phyloP scores from a whole-genome alignment of 2,329 filamentous ascomycete species.

The Karstenula rhodostoma region DNA sequence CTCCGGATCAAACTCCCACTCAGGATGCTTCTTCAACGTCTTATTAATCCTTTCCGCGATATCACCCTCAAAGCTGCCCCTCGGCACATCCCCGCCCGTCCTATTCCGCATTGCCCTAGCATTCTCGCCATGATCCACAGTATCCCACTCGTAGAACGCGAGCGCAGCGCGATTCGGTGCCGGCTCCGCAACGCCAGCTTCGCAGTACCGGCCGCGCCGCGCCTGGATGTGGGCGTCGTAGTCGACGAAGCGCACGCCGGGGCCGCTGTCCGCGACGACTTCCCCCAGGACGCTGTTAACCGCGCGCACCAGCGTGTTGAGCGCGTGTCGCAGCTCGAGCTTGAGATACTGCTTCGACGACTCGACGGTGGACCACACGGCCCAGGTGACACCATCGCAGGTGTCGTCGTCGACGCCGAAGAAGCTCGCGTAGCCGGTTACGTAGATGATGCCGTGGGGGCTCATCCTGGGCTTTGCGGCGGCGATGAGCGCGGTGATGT shows the following conservation, averaged over 20 bases:
- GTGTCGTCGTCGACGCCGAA: constrained; percentile 34
- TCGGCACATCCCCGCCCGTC: constrained; percentile 34
- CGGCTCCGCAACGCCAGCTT: constrained; percentile 35
- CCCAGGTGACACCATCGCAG: constrained; percentile 43
- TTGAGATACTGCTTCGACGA: constrained; percentile 37
- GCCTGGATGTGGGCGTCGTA: constrained; percentile 29
- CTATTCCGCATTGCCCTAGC: constrained; percentile 23
- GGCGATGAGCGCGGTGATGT: constrained; percentile 29
- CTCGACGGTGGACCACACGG: constrained; percentile 35
- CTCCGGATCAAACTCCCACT: constrained; percentile 34
- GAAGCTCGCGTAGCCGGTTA: constrained; percentile 43
- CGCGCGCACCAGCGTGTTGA: constrained; percentile 37
- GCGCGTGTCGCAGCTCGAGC: constrained; percentile 28
- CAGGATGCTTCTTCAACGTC: constrained; percentile 36
- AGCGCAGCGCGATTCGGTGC: constrained; percentile 35
- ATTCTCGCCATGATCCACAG: constrained; percentile 37
- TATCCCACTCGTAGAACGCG: constrained; percentile 44
- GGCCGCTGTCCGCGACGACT: constrained; percentile 24
- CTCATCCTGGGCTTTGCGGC: constrained; percentile 34
- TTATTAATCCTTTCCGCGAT: constrained; percentile 35
- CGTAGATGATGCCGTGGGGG: constrained; percentile 34
- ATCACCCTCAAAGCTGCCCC: constrained; percentile 33
- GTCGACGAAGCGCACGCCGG: constrained; percentile 35
- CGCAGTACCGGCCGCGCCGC: constrained; percentile 36
- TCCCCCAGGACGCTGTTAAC: constrained; percentile 34